These are phyloP conservation scores for Lactarius sanguifluus DNA, from an alignment of 768 basidiomycete species.

Conservation along the genomic window DNA sequence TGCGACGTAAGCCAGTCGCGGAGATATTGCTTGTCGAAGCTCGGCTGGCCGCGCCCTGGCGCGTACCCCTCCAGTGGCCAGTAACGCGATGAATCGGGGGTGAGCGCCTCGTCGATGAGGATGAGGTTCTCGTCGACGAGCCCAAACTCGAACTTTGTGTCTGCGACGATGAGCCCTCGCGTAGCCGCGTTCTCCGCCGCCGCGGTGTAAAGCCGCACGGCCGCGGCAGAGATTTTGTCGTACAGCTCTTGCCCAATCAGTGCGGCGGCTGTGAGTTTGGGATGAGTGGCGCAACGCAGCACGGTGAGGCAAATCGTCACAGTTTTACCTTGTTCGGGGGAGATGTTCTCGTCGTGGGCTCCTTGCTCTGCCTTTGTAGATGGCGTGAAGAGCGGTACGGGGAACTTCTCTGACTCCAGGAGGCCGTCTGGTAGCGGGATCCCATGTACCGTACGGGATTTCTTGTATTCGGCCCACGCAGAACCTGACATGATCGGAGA, in stretches of 20 bases:
- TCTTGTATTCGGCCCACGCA: slow-evolving; percentile 93
- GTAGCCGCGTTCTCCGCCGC: slow-evolving; percentile 73
- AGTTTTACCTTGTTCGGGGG: slow-evolving; percentile 82
- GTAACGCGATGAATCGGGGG: slow-evolving; percentile 96
- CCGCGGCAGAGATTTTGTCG: slow-evolving; percentile 53
- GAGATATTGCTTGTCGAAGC: slow-evolving; percentile 97
- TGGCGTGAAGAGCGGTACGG: slow-evolving; percentile 88
- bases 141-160: slow-evolving; percentile 99
- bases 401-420: slow-evolving; percentile 81
- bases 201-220: slow-evolving; percentile 66
- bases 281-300: neutral
- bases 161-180: slow-evolving; percentile 89
- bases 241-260: slow-evolving; percentile 69
- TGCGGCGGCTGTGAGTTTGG: slow-evolving; percentile 48
- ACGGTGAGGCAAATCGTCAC: neutral
- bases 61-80: slow-evolving; percentile 81
- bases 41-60: slow-evolving; percentile 74
- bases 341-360: slow-evolving; percentile 96
- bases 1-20: slow-evolving; percentile 79
- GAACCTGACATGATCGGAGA: slow-evolving; percentile 60
- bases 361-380: slow-evolving; percentile 97
- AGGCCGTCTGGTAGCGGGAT: slow-evolving; percentile 73
- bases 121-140: slow-evolving; percentile 66
- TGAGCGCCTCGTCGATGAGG: slow-evolving; percentile 94
- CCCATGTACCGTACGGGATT: slow-evolving; percentile 82